A percentile compares a stretch with the other conserved stretches of the same genome.
Evolutionary conservation across 768 basidiomycete genomes (phyloP).

Genomic region (Xerocomus potaroensis): DNA sequence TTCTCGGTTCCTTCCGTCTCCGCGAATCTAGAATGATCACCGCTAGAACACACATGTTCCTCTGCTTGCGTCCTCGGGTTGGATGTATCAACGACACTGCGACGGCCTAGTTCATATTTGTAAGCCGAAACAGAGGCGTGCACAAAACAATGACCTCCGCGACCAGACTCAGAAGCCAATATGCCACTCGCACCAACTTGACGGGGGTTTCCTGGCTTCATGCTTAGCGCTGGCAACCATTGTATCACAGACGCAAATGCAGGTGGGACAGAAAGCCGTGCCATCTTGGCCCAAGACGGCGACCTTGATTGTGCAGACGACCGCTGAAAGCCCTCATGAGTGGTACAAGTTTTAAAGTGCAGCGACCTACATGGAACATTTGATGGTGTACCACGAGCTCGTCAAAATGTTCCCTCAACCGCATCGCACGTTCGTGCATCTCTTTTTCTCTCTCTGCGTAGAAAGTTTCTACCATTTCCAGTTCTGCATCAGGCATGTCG

Average conservation of each 20-base stretch:
- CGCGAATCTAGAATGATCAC: background rate
- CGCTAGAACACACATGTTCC: background rate
- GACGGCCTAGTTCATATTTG: background rate
- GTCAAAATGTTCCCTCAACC: slow-evolving; percentile 63
- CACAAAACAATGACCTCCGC: slow-evolving; percentile 2
- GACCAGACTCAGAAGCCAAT: slow-evolving; percentile 2
- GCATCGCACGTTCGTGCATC: slow-evolving; percentile 44
- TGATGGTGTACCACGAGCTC: slow-evolving; percentile 70
- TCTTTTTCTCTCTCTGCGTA: slow-evolving; percentile 68
- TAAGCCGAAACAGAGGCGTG: background rate
- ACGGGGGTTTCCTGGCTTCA: background rate
- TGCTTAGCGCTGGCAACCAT: background rate
- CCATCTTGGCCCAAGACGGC: slow-evolving; percentile 15
- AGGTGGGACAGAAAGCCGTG: slow-evolving; percentile 1
- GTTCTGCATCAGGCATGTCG: slow-evolving; percentile 65
- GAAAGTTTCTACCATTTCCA: slow-evolving; percentile 84
- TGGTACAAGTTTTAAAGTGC: too few relatives aligned
- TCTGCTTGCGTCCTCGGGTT: background rate
- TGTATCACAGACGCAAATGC: slow-evolving; percentile 3
- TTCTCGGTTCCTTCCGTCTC: background rate
- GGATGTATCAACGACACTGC: background rate
- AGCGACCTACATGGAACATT: slow-evolving; percentile 50
- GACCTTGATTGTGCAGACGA: slow-evolving; percentile 2
- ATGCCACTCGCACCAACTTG: background rate
- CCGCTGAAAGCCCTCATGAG: too few relatives aligned